phyloP scores from a whole-genome alignment of 2,329 filamentous ascomycete species.

The Dothistroma septosporum region DNA sequence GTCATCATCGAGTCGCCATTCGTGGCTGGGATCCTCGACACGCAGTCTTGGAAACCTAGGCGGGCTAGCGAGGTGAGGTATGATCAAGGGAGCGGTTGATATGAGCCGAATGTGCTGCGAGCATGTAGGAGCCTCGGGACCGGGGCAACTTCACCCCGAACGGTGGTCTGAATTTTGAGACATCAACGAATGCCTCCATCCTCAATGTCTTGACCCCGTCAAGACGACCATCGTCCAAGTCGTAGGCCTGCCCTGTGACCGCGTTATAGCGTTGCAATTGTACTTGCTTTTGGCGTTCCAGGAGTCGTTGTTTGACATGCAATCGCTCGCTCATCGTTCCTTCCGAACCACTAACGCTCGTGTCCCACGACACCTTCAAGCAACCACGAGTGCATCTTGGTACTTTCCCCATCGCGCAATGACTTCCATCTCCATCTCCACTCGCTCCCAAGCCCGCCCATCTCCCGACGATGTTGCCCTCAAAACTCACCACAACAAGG shows the following conservation, averaged over 20 bases:
- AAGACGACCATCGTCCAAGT: background rate
- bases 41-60: background rate
- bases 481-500: constrained; percentile 50
- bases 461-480: constrained; percentile 44
- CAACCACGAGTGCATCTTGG: background rate
- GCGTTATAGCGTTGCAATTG: background rate
- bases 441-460: constrained; percentile 35
- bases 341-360: background rate
- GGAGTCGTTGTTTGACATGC: background rate
- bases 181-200: background rate
- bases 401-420: background rate
- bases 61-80: background rate
- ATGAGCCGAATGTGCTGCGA: too few relatives aligned
- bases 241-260: background rate
- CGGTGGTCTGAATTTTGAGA: background rate
- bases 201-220: background rate
- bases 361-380: background rate
- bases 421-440: constrained; percentile 38
- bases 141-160: too few relatives aligned
- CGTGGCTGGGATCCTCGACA: background rate
- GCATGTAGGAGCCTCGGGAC: too few relatives aligned
- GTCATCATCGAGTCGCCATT: background rate
- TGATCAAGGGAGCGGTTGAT: background rate
- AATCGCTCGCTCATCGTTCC: background rate
- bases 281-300: background rate